Conservation (phyloP, 345 rosid genomes). For the Syzygium oleosum region DNA sequence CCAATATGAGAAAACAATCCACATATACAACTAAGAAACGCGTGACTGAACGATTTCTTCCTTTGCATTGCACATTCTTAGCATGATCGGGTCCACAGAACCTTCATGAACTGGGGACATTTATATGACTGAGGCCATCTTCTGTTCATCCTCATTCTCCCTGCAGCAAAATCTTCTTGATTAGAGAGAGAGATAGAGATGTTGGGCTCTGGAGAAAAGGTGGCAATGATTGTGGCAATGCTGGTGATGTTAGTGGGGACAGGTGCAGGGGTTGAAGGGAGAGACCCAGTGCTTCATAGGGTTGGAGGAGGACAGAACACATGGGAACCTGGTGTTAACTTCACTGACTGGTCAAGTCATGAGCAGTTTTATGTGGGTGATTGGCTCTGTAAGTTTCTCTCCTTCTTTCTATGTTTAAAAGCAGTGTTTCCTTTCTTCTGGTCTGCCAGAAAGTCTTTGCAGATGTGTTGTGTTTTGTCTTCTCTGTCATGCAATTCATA, state of each 20-base stretch:
- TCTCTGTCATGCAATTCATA: background rate
- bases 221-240: background rate
- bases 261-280: conserved; percentile 1
- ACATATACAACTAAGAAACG: background rate
- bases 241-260: background rate
- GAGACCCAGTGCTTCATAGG: conserved; percentile 39
- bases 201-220: background rate
- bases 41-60: background rate
- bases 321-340: conserved; percentile 39
- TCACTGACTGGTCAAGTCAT: conserved; percentile 39
- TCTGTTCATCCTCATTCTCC: background rate
- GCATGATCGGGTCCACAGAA: background rate
- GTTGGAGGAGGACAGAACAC: conserved; percentile 46
- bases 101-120: background rate
- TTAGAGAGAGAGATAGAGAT: background rate
- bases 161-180: background rate
- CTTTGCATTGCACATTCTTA: background rate
- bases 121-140: background rate
- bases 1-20: background rate
- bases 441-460: background rate
- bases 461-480: background rate
- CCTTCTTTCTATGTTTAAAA: background rate
- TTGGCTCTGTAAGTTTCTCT: conserved; percentile 41
- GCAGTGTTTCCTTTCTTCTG: background rate
- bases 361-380: conserved; percentile 40